phyloP scores from a whole-genome alignment of 345 rosid genomes.

The Camelina neglecta region DNA sequence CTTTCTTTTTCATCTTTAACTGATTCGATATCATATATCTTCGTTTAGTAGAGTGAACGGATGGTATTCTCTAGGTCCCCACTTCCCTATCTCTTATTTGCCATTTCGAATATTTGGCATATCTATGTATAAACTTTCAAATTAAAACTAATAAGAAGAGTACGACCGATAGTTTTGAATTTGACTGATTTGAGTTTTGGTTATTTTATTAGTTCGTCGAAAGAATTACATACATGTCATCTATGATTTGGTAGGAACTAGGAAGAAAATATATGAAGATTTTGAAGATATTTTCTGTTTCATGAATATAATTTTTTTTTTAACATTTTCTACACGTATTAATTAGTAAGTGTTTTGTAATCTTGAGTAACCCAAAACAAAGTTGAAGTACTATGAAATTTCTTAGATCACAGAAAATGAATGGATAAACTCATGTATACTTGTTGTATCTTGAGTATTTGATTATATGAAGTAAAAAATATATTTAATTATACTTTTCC shows the following conservation, averaged over 20 bases:
- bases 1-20: constrained; percentile 33
- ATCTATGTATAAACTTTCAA: not conserved
- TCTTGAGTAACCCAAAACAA: not conserved
- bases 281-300: not conserved
- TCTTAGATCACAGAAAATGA: not conserved
- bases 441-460: too few species aligned
- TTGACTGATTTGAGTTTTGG: not conserved
- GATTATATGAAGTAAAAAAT: not conserved
- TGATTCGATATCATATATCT: constrained; percentile 51
- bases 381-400: not conserved
- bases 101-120: not conserved
- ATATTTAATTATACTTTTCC: too few species aligned
- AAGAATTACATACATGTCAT: too few species aligned
- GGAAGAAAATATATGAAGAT: not conserved
- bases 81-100: not conserved
- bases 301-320: not conserved
- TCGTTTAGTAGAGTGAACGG: constrained; percentile 43
- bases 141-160: not conserved
- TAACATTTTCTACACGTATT: not conserved
- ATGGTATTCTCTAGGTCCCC: constrained; percentile 32
- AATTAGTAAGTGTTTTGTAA: not conserved
- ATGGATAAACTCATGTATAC: too few species aligned
- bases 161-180: not conserved
- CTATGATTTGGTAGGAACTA: not conserved
- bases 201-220: not conserved